phyloP scores from a whole-genome alignment of 83 land plant species.

The Thuja plicata region DNA sequence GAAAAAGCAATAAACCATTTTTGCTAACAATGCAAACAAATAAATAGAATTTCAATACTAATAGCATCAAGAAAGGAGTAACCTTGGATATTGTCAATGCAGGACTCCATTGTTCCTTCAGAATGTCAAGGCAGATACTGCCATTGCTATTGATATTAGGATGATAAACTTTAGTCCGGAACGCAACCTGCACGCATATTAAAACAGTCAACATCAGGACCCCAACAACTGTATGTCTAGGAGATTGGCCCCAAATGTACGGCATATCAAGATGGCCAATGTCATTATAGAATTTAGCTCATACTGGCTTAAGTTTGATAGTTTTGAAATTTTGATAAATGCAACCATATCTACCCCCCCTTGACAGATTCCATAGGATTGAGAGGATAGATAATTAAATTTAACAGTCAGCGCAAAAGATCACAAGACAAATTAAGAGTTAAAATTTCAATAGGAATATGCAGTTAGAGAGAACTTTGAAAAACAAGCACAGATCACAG shows the following conservation, averaged over 20 bases:
- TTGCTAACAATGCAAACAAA: background rate
- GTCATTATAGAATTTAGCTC: background rate
- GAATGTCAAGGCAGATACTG: constrained; percentile 54
- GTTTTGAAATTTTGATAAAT: background rate
- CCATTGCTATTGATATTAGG: constrained; percentile 58
- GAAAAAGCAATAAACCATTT: background rate
- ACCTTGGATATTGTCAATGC: constrained; percentile 65
- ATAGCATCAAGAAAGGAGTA: background rate
- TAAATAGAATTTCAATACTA: background rate
- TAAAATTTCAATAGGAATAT: background rate
- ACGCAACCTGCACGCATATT: constrained; percentile 20
- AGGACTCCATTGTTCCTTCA: constrained; percentile 69
- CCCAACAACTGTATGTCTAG: background rate
- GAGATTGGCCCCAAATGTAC: background rate
- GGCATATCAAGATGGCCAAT: background rate
- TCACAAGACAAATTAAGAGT: background rate
- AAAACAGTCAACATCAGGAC: background rate
- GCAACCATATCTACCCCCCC: background rate
- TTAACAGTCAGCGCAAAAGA: background rate
- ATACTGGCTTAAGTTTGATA: too few species aligned
- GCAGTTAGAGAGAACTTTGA: background rate
- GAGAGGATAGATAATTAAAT: background rate
- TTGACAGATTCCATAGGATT: background rate
- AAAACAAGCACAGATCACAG: background rate
- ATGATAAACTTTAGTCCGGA: constrained; percentile 35